These are phyloP conservation scores for Aspergillaceae sp. DNA, from an alignment of 2,329 filamentous ascomycete species.

Conservation along the genomic window DNA sequence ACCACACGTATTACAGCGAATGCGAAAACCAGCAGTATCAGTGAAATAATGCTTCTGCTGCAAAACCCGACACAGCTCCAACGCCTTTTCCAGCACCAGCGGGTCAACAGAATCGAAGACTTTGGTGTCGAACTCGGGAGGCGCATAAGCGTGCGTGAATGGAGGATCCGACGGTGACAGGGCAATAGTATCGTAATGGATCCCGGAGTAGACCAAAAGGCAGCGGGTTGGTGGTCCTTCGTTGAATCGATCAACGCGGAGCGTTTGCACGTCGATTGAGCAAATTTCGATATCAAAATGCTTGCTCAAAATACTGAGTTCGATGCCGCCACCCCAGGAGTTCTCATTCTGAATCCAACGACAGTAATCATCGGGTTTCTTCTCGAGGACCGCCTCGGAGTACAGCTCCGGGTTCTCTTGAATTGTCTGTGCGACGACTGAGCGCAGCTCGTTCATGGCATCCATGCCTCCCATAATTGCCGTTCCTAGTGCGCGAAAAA, in stretches of 20 bases:
- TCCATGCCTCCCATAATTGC: slow-evolving; percentile 63
- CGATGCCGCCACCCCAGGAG: slow-evolving; percentile 86
- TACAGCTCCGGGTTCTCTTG: slow-evolving; percentile 64
- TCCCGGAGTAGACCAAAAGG: slow-evolving; percentile 80
- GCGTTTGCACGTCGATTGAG: slow-evolving; percentile 67
- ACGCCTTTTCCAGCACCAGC: slow-evolving; percentile 51
- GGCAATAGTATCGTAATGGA: slow-evolving; percentile 87
- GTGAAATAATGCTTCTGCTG: slow-evolving; percentile 75
- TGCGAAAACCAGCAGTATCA: slow-evolving; percentile 69
- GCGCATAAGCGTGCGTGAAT: slow-evolving; percentile 47
- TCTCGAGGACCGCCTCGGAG: slow-evolving; percentile 66
- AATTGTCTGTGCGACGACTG: slow-evolving; percentile 70
- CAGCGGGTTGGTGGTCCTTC: slow-evolving; percentile 61
- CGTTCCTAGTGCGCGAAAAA: slow-evolving; percentile 81
- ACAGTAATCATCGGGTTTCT: slow-evolving; percentile 66
- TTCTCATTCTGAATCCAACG: slow-evolving; percentile 70
- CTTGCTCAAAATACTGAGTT: slow-evolving; percentile 74
- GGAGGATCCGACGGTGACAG: slow-evolving; percentile 57
- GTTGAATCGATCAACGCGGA: slow-evolving; percentile 66
- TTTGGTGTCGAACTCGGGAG: slow-evolving; percentile 70
- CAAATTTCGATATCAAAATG: slow-evolving; percentile 80
- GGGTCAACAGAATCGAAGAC: slow-evolving; percentile 56
- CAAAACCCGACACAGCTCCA: slow-evolving; percentile 57
- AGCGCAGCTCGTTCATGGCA: slow-evolving; percentile 63
- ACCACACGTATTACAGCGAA: slow-evolving; percentile 61